phyloP scores from a whole-genome alignment of 257 asterid species.

The Solanum megistacrolobum region DNA sequence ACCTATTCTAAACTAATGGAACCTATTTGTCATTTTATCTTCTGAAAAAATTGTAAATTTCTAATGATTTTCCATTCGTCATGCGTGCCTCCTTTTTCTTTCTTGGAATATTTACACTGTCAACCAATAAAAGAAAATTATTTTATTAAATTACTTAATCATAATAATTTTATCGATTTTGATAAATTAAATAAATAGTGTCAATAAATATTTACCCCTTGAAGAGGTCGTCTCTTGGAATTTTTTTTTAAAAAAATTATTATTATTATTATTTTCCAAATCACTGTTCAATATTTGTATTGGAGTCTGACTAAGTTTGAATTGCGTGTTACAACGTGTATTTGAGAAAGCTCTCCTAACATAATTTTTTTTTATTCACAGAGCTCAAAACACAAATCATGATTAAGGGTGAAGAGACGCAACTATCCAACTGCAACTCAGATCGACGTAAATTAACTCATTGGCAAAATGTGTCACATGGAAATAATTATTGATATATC shows the following conservation, averaged over 20 bases:
- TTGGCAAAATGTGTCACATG: background rate
- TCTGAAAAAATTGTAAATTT: background rate
- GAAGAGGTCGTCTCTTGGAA: background rate
- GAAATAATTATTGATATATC: background rate
- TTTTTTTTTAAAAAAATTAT: no score
- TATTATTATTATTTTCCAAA: no score
- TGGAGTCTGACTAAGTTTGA: no score
- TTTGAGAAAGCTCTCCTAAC: no score
- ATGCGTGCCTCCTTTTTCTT: background rate
- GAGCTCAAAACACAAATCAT: background rate
- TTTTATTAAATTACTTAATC: background rate
- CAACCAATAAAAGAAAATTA: background rate
- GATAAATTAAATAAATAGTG: background rate
- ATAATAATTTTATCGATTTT: background rate
- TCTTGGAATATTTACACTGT: background rate
- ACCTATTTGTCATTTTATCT: background rate
- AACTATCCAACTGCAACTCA: background rate
- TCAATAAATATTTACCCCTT: background rate
- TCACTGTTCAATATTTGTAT: no score
- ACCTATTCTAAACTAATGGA: background rate
- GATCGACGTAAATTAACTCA: background rate
- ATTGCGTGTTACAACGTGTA: no score
- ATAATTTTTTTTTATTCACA: no score
- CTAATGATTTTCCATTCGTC: background rate
- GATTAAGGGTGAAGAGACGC: no score